Evolutionary conservation across 1,284 basidiomycete species (phyloP), one percentile per base, ranked within the genome.

Genomic region (Sporisorium scitamineum): DNA sequence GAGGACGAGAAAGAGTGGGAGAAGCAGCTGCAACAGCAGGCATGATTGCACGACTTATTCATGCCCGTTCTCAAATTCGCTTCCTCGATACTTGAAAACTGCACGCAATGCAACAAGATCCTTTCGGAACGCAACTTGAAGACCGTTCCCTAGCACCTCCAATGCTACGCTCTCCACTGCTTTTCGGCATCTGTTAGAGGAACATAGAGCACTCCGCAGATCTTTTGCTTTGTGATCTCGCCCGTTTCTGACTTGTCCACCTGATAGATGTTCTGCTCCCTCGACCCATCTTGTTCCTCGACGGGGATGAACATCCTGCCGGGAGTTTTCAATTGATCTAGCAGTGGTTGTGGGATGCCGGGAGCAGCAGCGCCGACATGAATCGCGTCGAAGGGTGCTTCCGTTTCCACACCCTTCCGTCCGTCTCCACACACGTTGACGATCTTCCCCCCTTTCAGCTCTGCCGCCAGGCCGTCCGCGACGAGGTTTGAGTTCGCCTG

Each of bases 221-320:
- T 86, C 77, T 90, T 88, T 67, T 88, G 89, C 85, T 89, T 85
- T 0, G 88, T 90, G 0, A 97, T 89, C 1, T 88, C 88, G 0
- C 95, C 95, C 0, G 90, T 68, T 34, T 80, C 87, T 73, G 92
- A 91, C 85, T 97, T 78, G 55, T 82, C 80, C 31, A 84, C 64
- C 42, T 82, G 79, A 37, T 66, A 78, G 29, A 84, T 79, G 34
- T 79, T 65, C 56, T 70, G 72, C 52, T 80, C 66, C 2, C 59
- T 60, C 1, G 42, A 32, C 3, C 65, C 68, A 24, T 55, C 57
- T 7, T 58, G 41, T 31, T 88, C 89, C 6, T 94, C 94, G 8
- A 98, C 92, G 1, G 95, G 95, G 57, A 97, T 93, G 86, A 97
- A 96, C 92, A 97, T 94, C 54, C 94, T 88, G 2, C 96, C 96